A percentile compares a stretch with the other conserved stretches of the same genome.
These are phyloP conservation scores for Phytophthora sp. DNA, from an alignment of 352 stramenopile species.

Conservation along the genomic window DNA sequence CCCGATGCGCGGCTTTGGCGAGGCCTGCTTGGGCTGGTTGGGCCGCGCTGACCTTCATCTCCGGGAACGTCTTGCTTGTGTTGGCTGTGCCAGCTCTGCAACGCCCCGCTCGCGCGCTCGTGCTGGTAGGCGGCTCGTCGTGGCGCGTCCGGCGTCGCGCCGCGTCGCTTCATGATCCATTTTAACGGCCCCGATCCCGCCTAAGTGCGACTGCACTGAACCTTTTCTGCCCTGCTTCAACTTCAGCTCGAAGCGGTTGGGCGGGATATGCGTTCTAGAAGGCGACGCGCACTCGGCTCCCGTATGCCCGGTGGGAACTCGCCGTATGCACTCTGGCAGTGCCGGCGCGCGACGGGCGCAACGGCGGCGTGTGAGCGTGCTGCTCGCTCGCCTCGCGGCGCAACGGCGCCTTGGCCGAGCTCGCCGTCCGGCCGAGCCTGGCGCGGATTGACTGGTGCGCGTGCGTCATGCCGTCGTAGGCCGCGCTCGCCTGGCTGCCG, in stretches of 20 bases:
- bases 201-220: neutral
- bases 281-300: neutral
- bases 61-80: neutral
- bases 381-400: no score
- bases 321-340: neutral
- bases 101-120: neutral
- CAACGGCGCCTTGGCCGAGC: no score
- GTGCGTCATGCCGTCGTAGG: slow-evolving; percentile 8
- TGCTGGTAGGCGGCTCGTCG: neutral
- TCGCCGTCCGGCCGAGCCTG: no score
- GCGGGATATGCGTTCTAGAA: slow-evolving; percentile 6
- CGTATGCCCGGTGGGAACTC: neutral
- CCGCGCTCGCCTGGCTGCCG: slow-evolving; percentile 7
- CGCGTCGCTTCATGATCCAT: slow-evolving; percentile 20
- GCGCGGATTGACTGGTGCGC: slow-evolving; percentile 6
- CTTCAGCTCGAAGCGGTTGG: neutral
- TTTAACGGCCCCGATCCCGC: no score
- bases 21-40: neutral
- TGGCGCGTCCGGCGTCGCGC: neutral
- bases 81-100: no score
- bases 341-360: neutral
- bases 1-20: slow-evolving; percentile 6
- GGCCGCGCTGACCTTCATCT: neutral
- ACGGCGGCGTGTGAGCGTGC: neutral
- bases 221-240: slow-evolving; percentile 12